phyloP scores from a whole-genome alignment of 805 yeast genomes.

The Candida easanensis region DNA sequence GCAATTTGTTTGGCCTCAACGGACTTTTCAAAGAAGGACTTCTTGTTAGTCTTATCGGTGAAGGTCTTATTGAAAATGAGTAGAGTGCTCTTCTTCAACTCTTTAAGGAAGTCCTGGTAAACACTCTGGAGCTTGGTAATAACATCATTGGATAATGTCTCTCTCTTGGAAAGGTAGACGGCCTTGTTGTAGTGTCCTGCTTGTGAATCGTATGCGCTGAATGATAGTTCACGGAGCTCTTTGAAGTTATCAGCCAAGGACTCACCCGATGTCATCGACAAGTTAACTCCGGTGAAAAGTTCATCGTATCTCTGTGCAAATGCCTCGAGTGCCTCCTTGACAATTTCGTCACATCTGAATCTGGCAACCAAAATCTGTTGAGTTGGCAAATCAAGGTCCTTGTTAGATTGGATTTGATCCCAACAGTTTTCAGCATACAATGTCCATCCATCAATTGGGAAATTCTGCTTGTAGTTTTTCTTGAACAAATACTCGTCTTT shows the following conservation, averaged over 20 bases:
- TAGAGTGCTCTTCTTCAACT: slow-evolving; percentile 35
- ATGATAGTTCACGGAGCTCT: slow-evolving; percentile 42
- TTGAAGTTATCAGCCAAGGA: slow-evolving; percentile 42
- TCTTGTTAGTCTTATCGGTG: slow-evolving; percentile 27
- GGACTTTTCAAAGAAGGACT: slow-evolving; percentile 33
- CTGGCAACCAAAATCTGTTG: slow-evolving; percentile 94
- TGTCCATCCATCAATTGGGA: slow-evolving; percentile 97
- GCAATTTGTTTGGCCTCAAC: slow-evolving; percentile 29
- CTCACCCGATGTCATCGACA: slow-evolving; percentile 18
- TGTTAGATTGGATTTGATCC: slow-evolving; percentile 90
- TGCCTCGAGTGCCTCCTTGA: slow-evolving; percentile 35
- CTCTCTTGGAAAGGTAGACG: slow-evolving; percentile 66
- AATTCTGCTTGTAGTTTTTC: slow-evolving; percentile 70
- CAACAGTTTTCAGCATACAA: slow-evolving; percentile 87
- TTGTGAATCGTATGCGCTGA: slow-evolving; percentile 56
- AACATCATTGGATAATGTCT: slow-evolving; percentile 45
- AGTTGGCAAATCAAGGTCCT: slow-evolving; percentile 93
- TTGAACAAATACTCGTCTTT: slow-evolving; percentile 46
- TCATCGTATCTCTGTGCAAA: slow-evolving; percentile 16
- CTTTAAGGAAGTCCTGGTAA: slow-evolving; percentile 39
- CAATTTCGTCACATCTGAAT: slow-evolving; percentile 90
- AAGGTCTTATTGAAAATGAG: slow-evolving; percentile 29
- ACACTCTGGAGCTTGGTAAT: slow-evolving; percentile 44
- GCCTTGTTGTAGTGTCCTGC: slow-evolving; percentile 73
- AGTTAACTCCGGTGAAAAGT: slow-evolving; percentile 8